Base-by-base conservation (phyloP, 768 basidiomycete genomes). In the Naganishia randhawae region DNA sequence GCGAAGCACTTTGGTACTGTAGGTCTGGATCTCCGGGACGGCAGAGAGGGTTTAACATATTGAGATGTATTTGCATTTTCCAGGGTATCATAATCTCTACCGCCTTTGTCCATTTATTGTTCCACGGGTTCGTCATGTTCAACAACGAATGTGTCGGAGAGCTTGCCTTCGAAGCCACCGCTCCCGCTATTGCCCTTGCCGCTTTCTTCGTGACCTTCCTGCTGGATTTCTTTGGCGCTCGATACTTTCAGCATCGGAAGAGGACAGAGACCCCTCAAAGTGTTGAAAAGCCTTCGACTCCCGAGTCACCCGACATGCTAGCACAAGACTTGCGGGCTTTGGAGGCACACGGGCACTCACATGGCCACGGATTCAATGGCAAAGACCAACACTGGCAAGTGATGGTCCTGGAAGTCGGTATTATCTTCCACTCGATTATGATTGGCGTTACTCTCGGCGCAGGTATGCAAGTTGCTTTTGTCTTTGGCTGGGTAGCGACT, bases 81-180 rank as follows among this genome's bases (percentile, higher is more conserved):
- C 39, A 61, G 35, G 81, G 81, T 14, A 69, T 81, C 65, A 81
- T 80, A 67, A 63, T 80, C 31, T 74, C 75, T 1, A 79, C 78
- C 0, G 79, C 79, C 0, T 80, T 77, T 63, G 75, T 77, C 57
- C 81, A 81, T 61, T 74, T 81, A 0, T 74, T 81, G 0, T 77
- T 73, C 67, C 81, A 81, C 71, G 71, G 75, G n/a, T 80, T 81
- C 63, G 69, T 80, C 73, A 80, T 80, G 79, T 80, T 79, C 68
- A 63, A 67, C 31, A 77, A 80, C 68, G 71, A 73, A 29, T 80
- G 80, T 67, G 65, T 80, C 35, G 79, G 80, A 1, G 71, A 78
- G 14, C 69, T 80, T 19, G 68, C 37, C 0, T 81, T 77, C 68
- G 80, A 81, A 52, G 76, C 81, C 0, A 77, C 75, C 6, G 77